Evolutionary conservation across 495 filamentous ascomycete species (phyloP).

Genomic region (Xylaria grammica): DNA sequence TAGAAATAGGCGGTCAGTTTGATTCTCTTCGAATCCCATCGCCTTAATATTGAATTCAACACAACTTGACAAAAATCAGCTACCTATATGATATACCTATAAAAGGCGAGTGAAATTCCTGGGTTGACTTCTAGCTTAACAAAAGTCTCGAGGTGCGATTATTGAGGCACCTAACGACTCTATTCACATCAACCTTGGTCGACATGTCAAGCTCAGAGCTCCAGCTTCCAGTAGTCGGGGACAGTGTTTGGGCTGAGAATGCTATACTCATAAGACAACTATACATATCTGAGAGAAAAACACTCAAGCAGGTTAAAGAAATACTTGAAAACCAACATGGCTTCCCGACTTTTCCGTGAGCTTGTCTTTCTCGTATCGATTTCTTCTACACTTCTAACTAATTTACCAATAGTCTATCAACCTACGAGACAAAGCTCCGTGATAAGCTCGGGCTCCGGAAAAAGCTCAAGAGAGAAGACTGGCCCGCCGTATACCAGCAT

Average conservation of each 20-base stretch:
- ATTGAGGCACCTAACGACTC: background rate
- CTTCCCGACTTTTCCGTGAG: slow-evolving; percentile 14
- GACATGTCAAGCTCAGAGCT: background rate
- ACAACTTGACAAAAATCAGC: background rate
- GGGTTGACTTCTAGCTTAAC: background rate
- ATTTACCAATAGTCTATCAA: slow-evolving; percentile 22
- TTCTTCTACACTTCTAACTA: background rate
- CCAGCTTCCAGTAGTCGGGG: background rate
- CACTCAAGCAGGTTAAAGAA: slow-evolving; percentile 11
- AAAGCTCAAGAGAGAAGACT: slow-evolving; percentile 31
- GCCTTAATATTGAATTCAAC: background rate
- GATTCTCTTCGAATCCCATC: background rate
- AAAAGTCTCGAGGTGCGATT: background rate
- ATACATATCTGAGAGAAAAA: slow-evolving; percentile 12
- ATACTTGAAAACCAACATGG: slow-evolving; percentile 7
- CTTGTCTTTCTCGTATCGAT: background rate
- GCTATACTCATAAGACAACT: slow-evolving; percentile 4
- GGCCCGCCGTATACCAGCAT: slow-evolving; percentile 24
- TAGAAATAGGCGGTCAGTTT: background rate
- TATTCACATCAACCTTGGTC: background rate
- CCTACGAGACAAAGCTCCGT: slow-evolving; percentile 32
- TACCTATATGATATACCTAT: background rate
- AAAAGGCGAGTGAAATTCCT: background rate
- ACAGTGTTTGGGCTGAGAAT: slow-evolving; percentile 1
- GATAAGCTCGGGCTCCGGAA: slow-evolving; percentile 27